Evolutionary conservation across 305 asterid species (phyloP).

Genomic region (Withania somnifera): DNA sequence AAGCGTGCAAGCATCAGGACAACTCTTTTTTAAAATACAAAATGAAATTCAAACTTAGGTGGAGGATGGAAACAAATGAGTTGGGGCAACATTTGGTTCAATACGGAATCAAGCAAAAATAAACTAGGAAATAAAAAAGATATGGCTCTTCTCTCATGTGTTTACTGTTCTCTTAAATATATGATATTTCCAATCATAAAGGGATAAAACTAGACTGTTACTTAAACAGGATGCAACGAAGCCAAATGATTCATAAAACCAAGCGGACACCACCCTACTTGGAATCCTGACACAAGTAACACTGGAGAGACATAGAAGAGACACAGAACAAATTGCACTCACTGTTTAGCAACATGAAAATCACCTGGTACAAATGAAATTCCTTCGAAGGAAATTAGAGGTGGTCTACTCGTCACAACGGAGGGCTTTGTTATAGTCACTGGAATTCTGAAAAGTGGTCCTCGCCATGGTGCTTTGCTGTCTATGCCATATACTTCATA

Average conservation of each 20-base stretch:
- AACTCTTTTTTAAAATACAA: background rate
- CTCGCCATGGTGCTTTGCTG: conserved; percentile 94
- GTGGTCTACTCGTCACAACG: conserved; percentile 59
- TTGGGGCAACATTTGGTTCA: background rate
- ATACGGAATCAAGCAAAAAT: background rate
- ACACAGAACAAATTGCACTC: background rate
- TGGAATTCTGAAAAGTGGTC: conserved; percentile 95
- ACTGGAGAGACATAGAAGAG: background rate
- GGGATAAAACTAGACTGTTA: background rate
- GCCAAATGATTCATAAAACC: background rate
- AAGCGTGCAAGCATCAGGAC: background rate
- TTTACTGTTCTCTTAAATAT: background rate
- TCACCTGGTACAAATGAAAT: conserved; percentile 81
- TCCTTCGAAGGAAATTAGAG: conserved; percentile 48
- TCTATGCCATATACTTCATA: conserved; percentile 88
- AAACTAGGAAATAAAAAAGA: no score
- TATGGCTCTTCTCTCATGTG: background rate
- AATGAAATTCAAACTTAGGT: background rate
- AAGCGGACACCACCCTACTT: background rate
- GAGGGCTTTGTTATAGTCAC: conserved; percentile 83
- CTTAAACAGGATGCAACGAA: background rate
- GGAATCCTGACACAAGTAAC: background rate
- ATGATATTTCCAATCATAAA: background rate
- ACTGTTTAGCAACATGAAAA: background rate
- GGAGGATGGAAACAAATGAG: background rate